Evolutionary conservation across 768 basidiomycete genomes (phyloP).

Genomic region (Mycena alexandri): DNA sequence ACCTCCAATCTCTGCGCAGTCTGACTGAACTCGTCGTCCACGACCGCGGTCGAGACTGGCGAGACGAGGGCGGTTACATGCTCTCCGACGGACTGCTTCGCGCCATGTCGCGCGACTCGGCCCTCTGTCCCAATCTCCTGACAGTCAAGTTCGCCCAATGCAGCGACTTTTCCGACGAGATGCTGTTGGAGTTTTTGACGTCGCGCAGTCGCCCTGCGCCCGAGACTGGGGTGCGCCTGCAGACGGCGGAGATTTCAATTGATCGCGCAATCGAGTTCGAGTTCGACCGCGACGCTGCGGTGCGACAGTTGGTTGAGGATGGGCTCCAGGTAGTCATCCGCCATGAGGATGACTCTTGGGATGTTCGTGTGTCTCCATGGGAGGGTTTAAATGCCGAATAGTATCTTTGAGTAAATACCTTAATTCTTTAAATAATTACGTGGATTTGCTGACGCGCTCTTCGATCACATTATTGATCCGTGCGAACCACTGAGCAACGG

Average conservation of each 20-base stretch:
- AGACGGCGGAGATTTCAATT: constrained; percentile 21
- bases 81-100: constrained; percentile 16
- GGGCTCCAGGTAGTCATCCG: constrained; percentile 14
- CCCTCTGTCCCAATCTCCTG: constrained; percentile 23
- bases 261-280: constrained; percentile 21
- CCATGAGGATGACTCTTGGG: constrained; percentile 31
- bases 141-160: constrained; percentile 21
- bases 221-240: neutral
- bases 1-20: constrained; percentile 13
- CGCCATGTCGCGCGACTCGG: constrained; percentile 4
- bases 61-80: constrained; percentile 22
- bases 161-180: constrained; percentile 13
- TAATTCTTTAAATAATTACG: too few relatives aligned
- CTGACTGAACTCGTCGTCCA: constrained; percentile 8
- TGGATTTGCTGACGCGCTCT: too few relatives aligned
- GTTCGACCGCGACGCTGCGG: constrained; percentile 13
- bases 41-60: constrained; percentile 22
- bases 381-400: constrained; percentile 15
- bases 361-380: constrained; percentile 32
- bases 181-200: constrained; percentile 17
- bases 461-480: too few relatives aligned
- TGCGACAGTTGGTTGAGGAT: constrained; percentile 12
- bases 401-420: neutral
- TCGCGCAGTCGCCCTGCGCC: constrained; percentile 9
- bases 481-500: neutral